Evolutionary conservation across 176 grass and related monocot genomes (phyloP).

Genomic region (Hordeum vulgare): MorexV3_pseudomolecules_assembly NC_058524.1:90502172-90502671

Average conservation of each 20-base stretch:
- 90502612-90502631: too few species aligned
- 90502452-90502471: background rate
- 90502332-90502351: background rate
- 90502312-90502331: slow-evolving; percentile 13
- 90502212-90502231: slow-evolving; percentile 32
- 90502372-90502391: slow-evolving; percentile 46
- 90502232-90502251: slow-evolving; percentile 24
- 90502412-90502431: slow-evolving; percentile 38
- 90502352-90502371: slow-evolving; percentile 65
- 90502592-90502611: too few species aligned
- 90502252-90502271: slow-evolving; percentile 29
- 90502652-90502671: too few species aligned
- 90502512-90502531: too few species aligned
- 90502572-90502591: too few species aligned
- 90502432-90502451: background rate
- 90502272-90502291: slow-evolving; percentile 32
- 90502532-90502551: too few species aligned
- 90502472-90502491: too few species aligned
- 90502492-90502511: too few species aligned
- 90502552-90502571: too few species aligned
- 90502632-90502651: too few species aligned
- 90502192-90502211: slow-evolving; percentile 53
- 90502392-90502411: slow-evolving; percentile 20
- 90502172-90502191: background rate
- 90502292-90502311: slow-evolving; percentile 52